Evolutionary conservation across 805 yeast genomes (phyloP), one percentile per base, ranked within the genome.

Genomic region (Ogataea polymorpha): DNA sequence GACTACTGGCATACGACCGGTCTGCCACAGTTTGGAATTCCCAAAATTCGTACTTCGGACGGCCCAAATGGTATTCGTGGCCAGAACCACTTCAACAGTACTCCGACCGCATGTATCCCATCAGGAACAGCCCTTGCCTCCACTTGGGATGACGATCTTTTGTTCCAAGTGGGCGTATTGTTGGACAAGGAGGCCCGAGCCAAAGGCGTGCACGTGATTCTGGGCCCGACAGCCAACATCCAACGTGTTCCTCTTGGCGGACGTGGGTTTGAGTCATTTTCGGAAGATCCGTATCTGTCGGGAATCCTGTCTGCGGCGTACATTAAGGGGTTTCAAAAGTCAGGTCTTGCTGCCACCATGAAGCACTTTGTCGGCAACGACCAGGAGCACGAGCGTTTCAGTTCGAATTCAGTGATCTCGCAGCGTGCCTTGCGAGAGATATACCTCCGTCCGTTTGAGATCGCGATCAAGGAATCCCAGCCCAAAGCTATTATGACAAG

Each of bases 341-440:
- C 65, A 35, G 68, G 72, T 33, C 63, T 80, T 30, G 69, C 71
- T 35, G 82, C 84, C 8, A 72, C 80, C 25, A 64, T 79, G 51
- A 80, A 80, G 60, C 86, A 80, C 58, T 80, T 59, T 57, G 82
- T 77, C 15, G 72, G 80, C 55, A 80, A 80, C 46, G 86, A 80
- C 51, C 72, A 70, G 55, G 86, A 80, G 54, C 72, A 77, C 42
- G 74, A 75, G 42, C 62, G 86, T 44, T 63, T 58, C 41, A 59
- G 69, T 3, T 69, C 74, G 26, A 71, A 78, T 54, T 62, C 79
- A 6, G 57, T 71, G 16, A 62, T 80, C 36, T 64, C 81, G 2
- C 77, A 75, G 51, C 65, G 86, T 53, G 86, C 86, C 3, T 62
- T 80, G 45, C 70, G 86, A 53, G 86, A 80, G 58, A 71, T 80